Percentiles rank a stretch among this genome's conserved stretches.
Conservation (phyloP, 768 basidiomycete species). For the Tremella yokohamensis region DNA sequence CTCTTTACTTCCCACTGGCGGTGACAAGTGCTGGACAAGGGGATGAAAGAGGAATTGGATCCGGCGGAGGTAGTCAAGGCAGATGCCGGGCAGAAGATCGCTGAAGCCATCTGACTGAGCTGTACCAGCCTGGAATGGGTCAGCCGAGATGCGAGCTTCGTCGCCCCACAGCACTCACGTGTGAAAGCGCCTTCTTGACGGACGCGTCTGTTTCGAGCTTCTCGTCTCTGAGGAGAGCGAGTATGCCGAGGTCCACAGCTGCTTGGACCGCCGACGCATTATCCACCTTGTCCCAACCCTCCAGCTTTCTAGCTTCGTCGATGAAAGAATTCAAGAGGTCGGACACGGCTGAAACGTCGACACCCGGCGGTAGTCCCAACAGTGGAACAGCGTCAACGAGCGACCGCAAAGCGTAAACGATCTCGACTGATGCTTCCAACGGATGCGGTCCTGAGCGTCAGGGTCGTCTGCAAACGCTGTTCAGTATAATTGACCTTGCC, state of each 20-base stretch:
- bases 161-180: constrained; percentile 18
- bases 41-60: constrained; percentile 37
- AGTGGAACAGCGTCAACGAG: constrained; percentile 23
- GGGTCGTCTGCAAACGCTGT: constrained; percentile 6
- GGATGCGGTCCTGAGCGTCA: constrained; percentile 23
- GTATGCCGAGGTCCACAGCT: constrained; percentile 35
- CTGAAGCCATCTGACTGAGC: constrained; percentile 12
- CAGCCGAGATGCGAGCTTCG: neutral
- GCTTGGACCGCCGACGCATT: constrained; percentile 23
- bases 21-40: constrained; percentile 26
- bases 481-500: constrained; percentile 32
- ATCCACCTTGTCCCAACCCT: constrained; percentile 28
- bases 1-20: neutral
- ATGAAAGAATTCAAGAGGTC: constrained; percentile 28
- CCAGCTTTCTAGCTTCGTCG: constrained; percentile 16
- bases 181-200: constrained; percentile 13
- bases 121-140: constrained; percentile 6
- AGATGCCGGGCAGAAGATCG: constrained; percentile 16
- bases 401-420: constrained; percentile 29
- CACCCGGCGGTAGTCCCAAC: constrained; percentile 31
- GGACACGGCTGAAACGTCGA: constrained; percentile 12
- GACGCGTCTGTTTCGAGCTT: constrained; percentile 11
- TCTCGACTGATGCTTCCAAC: constrained; percentile 22
- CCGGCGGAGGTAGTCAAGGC: constrained; percentile 26
- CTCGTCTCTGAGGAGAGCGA: constrained; percentile 23